Base-by-base conservation (phyloP, 2,329 filamentous ascomycete genomes). In the Zasmidium angulare region DNA sequence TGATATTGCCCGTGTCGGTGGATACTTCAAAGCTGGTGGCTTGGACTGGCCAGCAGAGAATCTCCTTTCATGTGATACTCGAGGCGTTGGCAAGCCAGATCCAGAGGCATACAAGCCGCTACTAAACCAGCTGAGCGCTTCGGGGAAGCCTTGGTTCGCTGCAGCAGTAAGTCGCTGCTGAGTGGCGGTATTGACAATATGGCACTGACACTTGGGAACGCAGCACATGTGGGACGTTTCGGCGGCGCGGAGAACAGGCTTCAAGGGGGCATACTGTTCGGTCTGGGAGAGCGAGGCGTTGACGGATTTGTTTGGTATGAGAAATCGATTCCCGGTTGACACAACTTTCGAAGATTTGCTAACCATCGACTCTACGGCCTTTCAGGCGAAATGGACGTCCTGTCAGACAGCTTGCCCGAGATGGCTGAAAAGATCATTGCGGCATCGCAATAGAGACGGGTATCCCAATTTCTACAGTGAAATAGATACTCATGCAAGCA, bases 251-350 rank as follows among this genome's bases (percentile, higher is more conserved):
- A 76, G 74, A 54, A 76, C 75, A 11, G 81, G 81, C 79, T 68
- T 84, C 66, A 78, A 76, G 55, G 80, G 79, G 6, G 82, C 83
- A 0, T 85, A 83, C 70, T 83, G 80, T 63, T 77, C 78, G 1
- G 72, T 82, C 0, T 80, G 76, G 63, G 82, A 86, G 66, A 76
- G 78, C 54, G 81, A 84, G 66, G 69, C 76, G 2, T 77, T 78
- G 53, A 68, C 69, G 10, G 79, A 82, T 50, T 67, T 85, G 0
- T 85, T 84, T 1, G 71, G 61, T 1, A 14, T 20, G 50, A 36
- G 11, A 29, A n/a, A n/a, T n/a, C 26, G 26, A 29, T 29, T 29
- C 26, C 11, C 26, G n/a, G n/a, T 29, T 29, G 6, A 11, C 4
- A 29, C 11, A 6, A 11, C 11, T 6, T 29, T 29, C 4, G 26